Evolutionary conservation across 441 rosid species (phyloP).

Genomic region (Croton laevigatus): DNA sequence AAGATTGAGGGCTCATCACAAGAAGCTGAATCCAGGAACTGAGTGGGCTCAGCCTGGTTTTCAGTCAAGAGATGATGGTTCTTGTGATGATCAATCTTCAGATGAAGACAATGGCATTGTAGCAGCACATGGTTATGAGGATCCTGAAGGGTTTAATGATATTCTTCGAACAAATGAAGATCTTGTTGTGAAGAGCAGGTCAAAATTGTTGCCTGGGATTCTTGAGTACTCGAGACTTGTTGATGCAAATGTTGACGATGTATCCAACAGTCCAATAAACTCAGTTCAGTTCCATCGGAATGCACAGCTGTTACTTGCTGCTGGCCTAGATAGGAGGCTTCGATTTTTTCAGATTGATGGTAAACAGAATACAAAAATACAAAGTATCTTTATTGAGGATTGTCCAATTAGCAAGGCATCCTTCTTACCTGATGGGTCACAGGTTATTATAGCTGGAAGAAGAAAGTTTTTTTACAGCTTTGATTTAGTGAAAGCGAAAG

Average conservation of each 20-base stretch:
- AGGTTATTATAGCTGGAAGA: constrained; percentile 85
- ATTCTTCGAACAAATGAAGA: constrained; percentile 70
- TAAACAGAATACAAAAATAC: constrained; percentile 77
- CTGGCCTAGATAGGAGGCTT: constrained; percentile 68
- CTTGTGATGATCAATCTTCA: constrained; percentile 46
- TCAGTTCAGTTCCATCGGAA: constrained; percentile 86
- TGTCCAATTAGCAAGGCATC: constrained; percentile 78
- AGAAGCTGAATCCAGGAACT: constrained; percentile 75
- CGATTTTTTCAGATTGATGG: constrained; percentile 93
- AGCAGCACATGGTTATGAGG: constrained; percentile 32
- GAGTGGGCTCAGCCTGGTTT: constrained; percentile 76
- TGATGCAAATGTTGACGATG: constrained; percentile 76
- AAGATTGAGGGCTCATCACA: constrained; percentile 83
- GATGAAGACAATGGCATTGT: constrained; percentile 42
- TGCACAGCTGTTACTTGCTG: constrained; percentile 75
- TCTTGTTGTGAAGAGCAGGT: constrained; percentile 59
- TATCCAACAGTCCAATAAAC: constrained; percentile 61
- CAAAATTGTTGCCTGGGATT: constrained; percentile 58
- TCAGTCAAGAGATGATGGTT: constrained; percentile 26
- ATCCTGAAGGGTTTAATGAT: constrained; percentile 43
- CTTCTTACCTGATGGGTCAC: constrained; percentile 83
- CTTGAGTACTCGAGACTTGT: constrained; percentile 77
- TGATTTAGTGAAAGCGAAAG: constrained; percentile 73
- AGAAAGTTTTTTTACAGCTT: constrained; percentile 88
- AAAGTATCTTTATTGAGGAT: constrained; percentile 85